Percentiles rank a stretch among this genome's conserved stretches.
These are phyloP conservation scores for Magnusiomyces fungicola DNA, from an alignment of 1,139 yeast genomes.

Conservation along the genomic window DNA sequence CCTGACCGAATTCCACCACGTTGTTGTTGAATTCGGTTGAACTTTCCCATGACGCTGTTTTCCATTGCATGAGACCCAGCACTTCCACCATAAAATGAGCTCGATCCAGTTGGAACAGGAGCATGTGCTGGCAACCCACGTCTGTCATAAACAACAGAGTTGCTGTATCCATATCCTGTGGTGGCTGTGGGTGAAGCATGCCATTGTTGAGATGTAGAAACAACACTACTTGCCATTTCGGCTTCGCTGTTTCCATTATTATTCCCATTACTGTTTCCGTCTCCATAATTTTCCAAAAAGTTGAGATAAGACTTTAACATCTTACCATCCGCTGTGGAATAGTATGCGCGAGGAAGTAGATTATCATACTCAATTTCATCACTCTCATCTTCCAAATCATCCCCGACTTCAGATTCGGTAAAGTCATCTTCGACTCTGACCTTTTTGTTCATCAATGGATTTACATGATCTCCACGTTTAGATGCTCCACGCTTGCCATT, in stretches of 20 bases:
- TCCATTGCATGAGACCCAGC: conserved; percentile 19
- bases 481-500: conserved; percentile 37
- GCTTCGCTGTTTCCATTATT: conserved; percentile 12
- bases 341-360: conserved; percentile 33
- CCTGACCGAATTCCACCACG: conserved; percentile 5
- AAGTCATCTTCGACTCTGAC: conserved; percentile 26
- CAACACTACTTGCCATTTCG: background rate
- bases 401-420: conserved; percentile 10
- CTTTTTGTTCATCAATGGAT: background rate
- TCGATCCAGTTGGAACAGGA: background rate
- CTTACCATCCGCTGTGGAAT: conserved; percentile 63
- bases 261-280: conserved; percentile 17
- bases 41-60: conserved; percentile 27
- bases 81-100: background rate
- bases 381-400: conserved; percentile 12
- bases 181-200: no score
- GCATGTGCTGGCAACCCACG: background rate
- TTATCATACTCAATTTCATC: background rate
- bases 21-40: conserved; percentile 16
- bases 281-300: conserved; percentile 76
- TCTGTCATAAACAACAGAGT: background rate
- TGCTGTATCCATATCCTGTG: no score
- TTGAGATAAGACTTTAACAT: conserved; percentile 88
- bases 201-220: background rate
- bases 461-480: conserved; percentile 29